Conservation (phyloP, 805 yeast species). For the Wickerhamomyces pijperi region DNA sequence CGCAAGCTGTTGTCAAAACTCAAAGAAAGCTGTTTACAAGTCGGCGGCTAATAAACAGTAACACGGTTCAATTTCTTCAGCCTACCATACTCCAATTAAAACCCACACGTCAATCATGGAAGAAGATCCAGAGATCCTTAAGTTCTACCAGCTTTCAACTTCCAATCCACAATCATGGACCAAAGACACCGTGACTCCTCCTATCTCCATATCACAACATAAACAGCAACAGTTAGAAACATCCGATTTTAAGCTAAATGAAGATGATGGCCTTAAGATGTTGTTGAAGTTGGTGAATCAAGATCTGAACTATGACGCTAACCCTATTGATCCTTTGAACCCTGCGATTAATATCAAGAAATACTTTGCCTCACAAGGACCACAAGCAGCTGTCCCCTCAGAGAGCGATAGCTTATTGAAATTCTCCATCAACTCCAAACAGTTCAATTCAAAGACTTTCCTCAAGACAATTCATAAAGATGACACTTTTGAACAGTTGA, state of each 20-base stretch:
- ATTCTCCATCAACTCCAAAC: slow-evolving; percentile 43
- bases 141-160: slow-evolving; percentile 33
- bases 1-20: too few species aligned
- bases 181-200: slow-evolving; percentile 19
- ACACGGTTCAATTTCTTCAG: too few species aligned
- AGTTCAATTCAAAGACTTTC: slow-evolving; percentile 47
- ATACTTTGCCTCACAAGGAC: slow-evolving; percentile 21
- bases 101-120: too few species aligned
- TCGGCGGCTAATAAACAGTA: too few species aligned
- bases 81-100: too few species aligned
- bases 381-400: too few species aligned
- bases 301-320: slow-evolving; percentile 16
- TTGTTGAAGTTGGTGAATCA: slow-evolving; percentile 13
- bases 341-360: slow-evolving; percentile 11
- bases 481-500: slow-evolving; percentile 41
- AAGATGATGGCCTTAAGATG: slow-evolving; percentile 6
- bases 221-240: slow-evolving; percentile 12
- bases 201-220: slow-evolving; percentile 13
- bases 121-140: slow-evolving; percentile 19
- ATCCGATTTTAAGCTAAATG: background rate
- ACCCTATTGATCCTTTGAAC: slow-evolving; percentile 48
- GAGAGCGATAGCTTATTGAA: slow-evolving; percentile 26
- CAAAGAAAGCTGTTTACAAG: too few species aligned
- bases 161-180: slow-evolving; percentile 30
- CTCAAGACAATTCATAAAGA: slow-evolving; percentile 43